phyloP scores from a whole-genome alignment of 2,329 filamentous ascomycete genomes.

The Diplodia corticola region DNA sequence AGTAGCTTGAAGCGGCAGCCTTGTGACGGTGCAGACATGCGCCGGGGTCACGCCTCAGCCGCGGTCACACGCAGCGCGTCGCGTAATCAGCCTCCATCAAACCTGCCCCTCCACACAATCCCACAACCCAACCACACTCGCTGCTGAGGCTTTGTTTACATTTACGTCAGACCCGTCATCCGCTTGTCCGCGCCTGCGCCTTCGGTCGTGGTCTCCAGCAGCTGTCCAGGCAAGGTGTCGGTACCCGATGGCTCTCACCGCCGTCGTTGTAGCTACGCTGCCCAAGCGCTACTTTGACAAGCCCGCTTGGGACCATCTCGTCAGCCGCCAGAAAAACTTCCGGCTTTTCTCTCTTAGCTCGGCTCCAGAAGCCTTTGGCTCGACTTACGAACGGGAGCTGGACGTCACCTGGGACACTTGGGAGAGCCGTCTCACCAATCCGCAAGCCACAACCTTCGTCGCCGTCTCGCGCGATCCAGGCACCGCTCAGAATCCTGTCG shows the following conservation, averaged over 20 bases:
- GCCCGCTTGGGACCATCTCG: slow-evolving; percentile 22
- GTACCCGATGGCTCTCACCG: neutral
- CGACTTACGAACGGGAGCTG: slow-evolving; percentile 30
- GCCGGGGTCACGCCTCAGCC: slow-evolving; percentile 21
- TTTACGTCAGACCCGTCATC: neutral
- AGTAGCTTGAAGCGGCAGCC: neutral
- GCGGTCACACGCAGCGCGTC: slow-evolving; percentile 22
- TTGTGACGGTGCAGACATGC: slow-evolving; percentile 21
- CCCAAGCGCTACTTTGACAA: slow-evolving; percentile 23
- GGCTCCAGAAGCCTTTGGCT: slow-evolving; percentile 27
- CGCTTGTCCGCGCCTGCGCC: neutral
- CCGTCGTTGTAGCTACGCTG: slow-evolving; percentile 17
- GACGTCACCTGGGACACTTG: slow-evolving; percentile 26
- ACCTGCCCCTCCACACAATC: neutral
- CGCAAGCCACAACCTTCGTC: slow-evolving; percentile 26
- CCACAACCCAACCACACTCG: neutral
- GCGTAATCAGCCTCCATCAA: slow-evolving; percentile 10
- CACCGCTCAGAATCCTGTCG: neutral
- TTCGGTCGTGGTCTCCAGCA: neutral
- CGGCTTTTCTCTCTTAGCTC: slow-evolving; percentile 27
- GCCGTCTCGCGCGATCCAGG: slow-evolving; percentile 1
- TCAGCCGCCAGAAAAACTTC: slow-evolving; percentile 25
- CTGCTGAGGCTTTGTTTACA: neutral
- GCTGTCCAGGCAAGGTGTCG: neutral
- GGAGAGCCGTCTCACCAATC: slow-evolving; percentile 27